Conservation (phyloP, 2,329 filamentous ascomycete genomes). For the Talaromyces piceae region DNA sequence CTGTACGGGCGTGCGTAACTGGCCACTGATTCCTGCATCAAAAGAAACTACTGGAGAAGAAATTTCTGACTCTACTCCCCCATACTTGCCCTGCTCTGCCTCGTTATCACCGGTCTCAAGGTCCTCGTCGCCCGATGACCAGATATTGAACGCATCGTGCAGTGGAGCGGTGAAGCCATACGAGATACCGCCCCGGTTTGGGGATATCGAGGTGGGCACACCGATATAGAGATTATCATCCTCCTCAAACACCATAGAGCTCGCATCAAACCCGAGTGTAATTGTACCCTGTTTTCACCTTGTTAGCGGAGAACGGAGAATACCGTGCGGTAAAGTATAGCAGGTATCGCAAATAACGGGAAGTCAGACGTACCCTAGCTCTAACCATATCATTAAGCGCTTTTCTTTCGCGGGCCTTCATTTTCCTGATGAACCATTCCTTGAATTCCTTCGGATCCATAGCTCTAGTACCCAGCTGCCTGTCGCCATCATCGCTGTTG, state of each 20-base stretch:
- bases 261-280: slow-evolving; percentile 29
- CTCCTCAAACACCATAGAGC: slow-evolving; percentile 23
- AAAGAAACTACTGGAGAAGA: slow-evolving; percentile 22
- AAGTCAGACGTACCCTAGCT: slow-evolving; percentile 25
- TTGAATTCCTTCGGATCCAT: slow-evolving; percentile 35
- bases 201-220: slow-evolving; percentile 20
- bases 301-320: too few species aligned
- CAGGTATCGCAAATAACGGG: too few species aligned
- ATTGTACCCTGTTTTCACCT: slow-evolving; percentile 21
- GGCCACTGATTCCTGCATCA: slow-evolving; percentile 25
- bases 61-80: slow-evolving; percentile 10
- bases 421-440: slow-evolving; percentile 32
- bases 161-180: slow-evolving; percentile 31
- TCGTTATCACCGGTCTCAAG: slow-evolving; percentile 12
- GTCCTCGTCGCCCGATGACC: slow-evolving; percentile 3
- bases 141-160: slow-evolving; percentile 17
- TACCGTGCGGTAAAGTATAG: too few species aligned
- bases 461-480: slow-evolving; percentile 30
- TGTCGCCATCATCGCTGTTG: slow-evolving; percentile 21
- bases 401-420: slow-evolving; percentile 34
- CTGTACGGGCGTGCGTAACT: slow-evolving; percentile 19
- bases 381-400: slow-evolving; percentile 30
- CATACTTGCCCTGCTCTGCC: slow-evolving; percentile 11
- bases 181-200: slow-evolving; percentile 22
- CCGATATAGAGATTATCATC: slow-evolving; percentile 23